Evolutionary conservation across 2,329 filamentous ascomycete species (phyloP).

Genomic region (Pseudocercospora pini-densiflorae): DNA sequence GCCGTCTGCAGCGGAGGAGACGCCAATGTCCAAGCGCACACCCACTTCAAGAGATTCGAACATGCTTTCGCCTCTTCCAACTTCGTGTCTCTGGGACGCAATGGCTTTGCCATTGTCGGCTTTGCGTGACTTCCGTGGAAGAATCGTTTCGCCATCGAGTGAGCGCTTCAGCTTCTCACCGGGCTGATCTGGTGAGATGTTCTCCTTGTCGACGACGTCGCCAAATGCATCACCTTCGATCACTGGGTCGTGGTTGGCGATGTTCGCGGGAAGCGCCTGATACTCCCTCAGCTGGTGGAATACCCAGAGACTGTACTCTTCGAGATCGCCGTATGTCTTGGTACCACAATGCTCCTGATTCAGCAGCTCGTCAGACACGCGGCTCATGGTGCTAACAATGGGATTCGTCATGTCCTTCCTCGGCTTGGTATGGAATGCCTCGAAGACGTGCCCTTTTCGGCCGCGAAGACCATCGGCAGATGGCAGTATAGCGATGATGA

Average conservation of each 20-base stretch:
- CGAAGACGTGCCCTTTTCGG: slow-evolving; percentile 10
- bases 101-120: neutral
- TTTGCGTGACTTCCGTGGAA: slow-evolving; percentile 43
- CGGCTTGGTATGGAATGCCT: slow-evolving; percentile 14
- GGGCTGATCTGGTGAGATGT: neutral
- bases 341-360: slow-evolving; percentile 7
- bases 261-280: neutral
- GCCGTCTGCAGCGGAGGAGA: slow-evolving; percentile 11
- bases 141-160: slow-evolving; percentile 25
- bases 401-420: neutral
- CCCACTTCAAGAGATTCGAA: slow-evolving; percentile 17
- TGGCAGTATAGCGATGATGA: slow-evolving; percentile 12
- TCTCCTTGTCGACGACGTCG: neutral
- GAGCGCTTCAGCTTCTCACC: slow-evolving; percentile 7
- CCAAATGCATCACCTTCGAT: neutral
- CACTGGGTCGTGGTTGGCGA: neutral
- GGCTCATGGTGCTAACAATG: neutral
- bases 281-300: slow-evolving; percentile 11
- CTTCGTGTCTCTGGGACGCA: neutral
- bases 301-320: slow-evolving; percentile 2
- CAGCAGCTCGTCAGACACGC: slow-evolving; percentile 1
- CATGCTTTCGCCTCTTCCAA: slow-evolving; percentile 1
- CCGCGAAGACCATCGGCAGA: neutral
- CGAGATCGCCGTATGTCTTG: slow-evolving; percentile 8
- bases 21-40: slow-evolving; percentile 20